phyloP scores from a whole-genome alignment of 164 flowering plant species.

The Aristolochia californica region DNA sequence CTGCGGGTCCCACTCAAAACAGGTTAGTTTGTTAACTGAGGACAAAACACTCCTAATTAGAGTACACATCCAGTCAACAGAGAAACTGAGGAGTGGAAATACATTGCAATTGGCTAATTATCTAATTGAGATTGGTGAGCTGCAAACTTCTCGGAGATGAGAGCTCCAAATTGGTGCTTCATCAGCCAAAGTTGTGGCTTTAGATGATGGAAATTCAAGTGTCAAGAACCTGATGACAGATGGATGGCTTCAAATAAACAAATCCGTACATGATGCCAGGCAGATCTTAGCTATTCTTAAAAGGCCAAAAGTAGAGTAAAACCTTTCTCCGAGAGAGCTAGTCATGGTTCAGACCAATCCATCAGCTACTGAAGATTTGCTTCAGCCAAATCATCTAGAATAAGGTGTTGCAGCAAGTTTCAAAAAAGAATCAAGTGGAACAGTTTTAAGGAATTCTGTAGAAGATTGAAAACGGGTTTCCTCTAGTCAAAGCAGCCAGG shows the following conservation, averaged over 20 bases:
- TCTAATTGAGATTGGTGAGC: slow-evolving; percentile 29
- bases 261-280: slow-evolving; percentile 40
- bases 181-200: slow-evolving; percentile 10
- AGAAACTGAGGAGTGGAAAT: slow-evolving; percentile 22
- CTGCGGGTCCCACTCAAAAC: slow-evolving; percentile 30
- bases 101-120: slow-evolving; percentile 20
- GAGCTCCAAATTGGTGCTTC: slow-evolving; percentile 12
- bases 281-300: slow-evolving; percentile 54
- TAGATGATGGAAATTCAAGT: slow-evolving; percentile 14
- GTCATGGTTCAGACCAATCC: slow-evolving; percentile 11
- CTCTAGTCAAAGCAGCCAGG: slow-evolving; percentile 7
- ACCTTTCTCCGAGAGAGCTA: slow-evolving; percentile 6
- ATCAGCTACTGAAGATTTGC: slow-evolving; percentile 15
- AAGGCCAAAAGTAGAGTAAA: slow-evolving; percentile 24
- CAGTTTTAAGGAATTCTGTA: slow-evolving; percentile 1
- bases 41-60: slow-evolving; percentile 22
- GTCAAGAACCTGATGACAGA: slow-evolving; percentile 14
- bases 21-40: slow-evolving; percentile 31
- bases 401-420: slow-evolving; percentile 5
- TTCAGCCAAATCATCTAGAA: slow-evolving; percentile 16
- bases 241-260: slow-evolving; percentile 14
- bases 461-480: slow-evolving; percentile 6
- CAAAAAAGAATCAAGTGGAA: slow-evolving; percentile 4
- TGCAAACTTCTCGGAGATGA: slow-evolving; percentile 11
- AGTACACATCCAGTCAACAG: slow-evolving; percentile 20